Conservation (phyloP, 192 early-diverging fungal species). For the Phlyctochytrium bullatum region DNA sequence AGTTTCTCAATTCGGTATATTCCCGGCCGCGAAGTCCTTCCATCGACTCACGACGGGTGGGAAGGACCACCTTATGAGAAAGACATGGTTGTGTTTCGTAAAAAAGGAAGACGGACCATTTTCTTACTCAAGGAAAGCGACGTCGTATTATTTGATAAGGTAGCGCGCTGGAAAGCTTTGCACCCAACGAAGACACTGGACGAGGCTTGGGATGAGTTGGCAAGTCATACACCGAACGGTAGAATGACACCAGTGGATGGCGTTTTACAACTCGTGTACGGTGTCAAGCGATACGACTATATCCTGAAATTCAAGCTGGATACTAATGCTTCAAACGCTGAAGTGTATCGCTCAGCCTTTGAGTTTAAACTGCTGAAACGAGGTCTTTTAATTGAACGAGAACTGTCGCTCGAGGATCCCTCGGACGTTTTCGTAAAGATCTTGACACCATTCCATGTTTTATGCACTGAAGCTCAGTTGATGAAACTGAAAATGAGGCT, state of each 20-base stretch:
- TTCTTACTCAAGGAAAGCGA: conserved; percentile 11
- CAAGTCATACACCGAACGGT: conserved; percentile 3
- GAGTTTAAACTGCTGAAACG: conserved; percentile 17
- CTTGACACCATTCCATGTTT: conserved; percentile 15
- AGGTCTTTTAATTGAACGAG: conserved; percentile 22
- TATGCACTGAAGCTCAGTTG: conserved; percentile 26
- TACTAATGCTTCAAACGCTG: background rate
- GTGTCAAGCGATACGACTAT: conserved; percentile 21
- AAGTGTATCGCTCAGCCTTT: conserved; percentile 6
- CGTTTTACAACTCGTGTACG: conserved; percentile 20
- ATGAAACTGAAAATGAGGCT: conserved; percentile 25
- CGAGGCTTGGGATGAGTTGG: conserved; percentile 19
- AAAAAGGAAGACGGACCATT: conserved; percentile 17
- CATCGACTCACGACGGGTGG: conserved; percentile 17
- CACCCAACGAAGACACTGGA: background rate
- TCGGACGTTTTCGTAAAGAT: conserved; percentile 22
- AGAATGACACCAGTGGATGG: conserved; percentile 11
- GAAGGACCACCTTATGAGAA: conserved; percentile 3
- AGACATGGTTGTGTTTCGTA: conserved; percentile 1
- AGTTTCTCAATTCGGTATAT: background rate
- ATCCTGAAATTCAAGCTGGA: conserved; percentile 11
- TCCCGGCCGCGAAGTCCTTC: background rate
- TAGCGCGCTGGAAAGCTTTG: conserved; percentile 22
- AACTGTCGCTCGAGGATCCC: conserved; percentile 19
- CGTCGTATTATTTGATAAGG: conserved; percentile 14